Evolutionary conservation across 2,329 filamentous ascomycete genomes (phyloP).

Genomic region (Penicillium sp.): DNA sequence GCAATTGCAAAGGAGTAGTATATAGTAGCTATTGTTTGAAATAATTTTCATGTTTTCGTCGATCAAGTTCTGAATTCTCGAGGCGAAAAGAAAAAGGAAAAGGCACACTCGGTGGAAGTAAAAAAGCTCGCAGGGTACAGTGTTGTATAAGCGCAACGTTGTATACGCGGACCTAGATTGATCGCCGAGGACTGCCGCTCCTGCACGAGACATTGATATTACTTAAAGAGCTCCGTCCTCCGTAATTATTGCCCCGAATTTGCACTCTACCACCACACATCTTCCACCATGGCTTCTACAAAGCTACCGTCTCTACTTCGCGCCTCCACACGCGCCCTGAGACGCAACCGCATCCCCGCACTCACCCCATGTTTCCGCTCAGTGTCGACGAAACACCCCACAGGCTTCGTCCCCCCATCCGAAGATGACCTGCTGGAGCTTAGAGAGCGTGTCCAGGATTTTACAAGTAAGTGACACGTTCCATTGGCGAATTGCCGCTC

Average conservation of each 20-base stretch:
- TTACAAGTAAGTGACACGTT: conserved; percentile 57
- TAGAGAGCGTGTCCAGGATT: conserved; percentile 82
- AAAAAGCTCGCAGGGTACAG: not conserved
- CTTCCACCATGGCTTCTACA: conserved; percentile 34
- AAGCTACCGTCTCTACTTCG: conserved; percentile 36
- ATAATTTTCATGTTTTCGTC: too few relatives aligned
- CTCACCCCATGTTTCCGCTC: conserved; percentile 32
- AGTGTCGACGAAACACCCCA: conserved; percentile 70
- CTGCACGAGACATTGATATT: not conserved
- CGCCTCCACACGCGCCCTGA: conserved; percentile 32
- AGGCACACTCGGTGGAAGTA: not conserved
- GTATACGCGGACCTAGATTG: not conserved
- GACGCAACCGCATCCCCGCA: conserved; percentile 32
- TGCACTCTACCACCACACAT: not conserved
- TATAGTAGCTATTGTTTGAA: too few relatives aligned
- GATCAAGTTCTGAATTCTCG: too few relatives aligned
- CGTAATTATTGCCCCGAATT: not conserved
- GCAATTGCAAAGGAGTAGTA: too few relatives aligned
- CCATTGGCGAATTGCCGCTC: not conserved
- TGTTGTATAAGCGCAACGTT: not conserved
- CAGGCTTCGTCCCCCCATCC: conserved; percentile 65
- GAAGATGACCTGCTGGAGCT: conserved; percentile 76
- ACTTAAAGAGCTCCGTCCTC: conserved; percentile 1
- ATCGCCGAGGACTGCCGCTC: conserved; percentile 25
- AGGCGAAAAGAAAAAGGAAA: not conserved